phyloP scores from a whole-genome alignment of 2,329 filamentous ascomycete species.

The Cladosporium sp. region DNA sequence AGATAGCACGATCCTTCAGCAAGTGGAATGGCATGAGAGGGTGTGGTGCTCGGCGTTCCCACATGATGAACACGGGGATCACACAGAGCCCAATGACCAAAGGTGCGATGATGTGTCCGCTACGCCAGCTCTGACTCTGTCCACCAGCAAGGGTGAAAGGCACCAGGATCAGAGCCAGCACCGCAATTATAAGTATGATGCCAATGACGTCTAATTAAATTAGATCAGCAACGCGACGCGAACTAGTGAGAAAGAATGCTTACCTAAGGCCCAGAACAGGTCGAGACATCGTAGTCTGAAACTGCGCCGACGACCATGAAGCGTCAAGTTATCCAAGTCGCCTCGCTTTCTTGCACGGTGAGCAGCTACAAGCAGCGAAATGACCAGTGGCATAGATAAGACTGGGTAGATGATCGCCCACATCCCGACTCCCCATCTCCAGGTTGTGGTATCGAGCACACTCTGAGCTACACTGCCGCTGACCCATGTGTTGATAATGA shows the following conservation, averaged over 20 bases:
- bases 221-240: background rate
- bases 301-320: conserved; percentile 47
- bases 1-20: conserved; percentile 64
- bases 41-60: conserved; percentile 54
- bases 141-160: conserved; percentile 59
- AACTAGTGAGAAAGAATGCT: background rate
- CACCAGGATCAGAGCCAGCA: conserved; percentile 51
- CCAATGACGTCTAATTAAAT: conserved; percentile 46
- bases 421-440: conserved; percentile 66
- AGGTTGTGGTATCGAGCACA: conserved; percentile 53
- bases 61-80: conserved; percentile 53
- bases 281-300: conserved; percentile 17
- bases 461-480: conserved; percentile 57
- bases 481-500: conserved; percentile 63
- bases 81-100: conserved; percentile 53
- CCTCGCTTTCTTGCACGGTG: conserved; percentile 56
- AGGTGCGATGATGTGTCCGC: conserved; percentile 53
- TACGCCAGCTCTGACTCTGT: conserved; percentile 50
- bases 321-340: conserved; percentile 47
- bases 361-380: conserved; percentile 52
- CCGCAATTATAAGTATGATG: conserved; percentile 48
- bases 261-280: conserved; percentile 55
- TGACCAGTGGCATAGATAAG: conserved; percentile 56
- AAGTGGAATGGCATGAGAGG: conserved; percentile 62
- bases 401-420: conserved; percentile 62